Base-by-base conservation (phyloP, 2,329 filamentous ascomycete genomes). In the Hymenoscyphus albidus region DNA sequence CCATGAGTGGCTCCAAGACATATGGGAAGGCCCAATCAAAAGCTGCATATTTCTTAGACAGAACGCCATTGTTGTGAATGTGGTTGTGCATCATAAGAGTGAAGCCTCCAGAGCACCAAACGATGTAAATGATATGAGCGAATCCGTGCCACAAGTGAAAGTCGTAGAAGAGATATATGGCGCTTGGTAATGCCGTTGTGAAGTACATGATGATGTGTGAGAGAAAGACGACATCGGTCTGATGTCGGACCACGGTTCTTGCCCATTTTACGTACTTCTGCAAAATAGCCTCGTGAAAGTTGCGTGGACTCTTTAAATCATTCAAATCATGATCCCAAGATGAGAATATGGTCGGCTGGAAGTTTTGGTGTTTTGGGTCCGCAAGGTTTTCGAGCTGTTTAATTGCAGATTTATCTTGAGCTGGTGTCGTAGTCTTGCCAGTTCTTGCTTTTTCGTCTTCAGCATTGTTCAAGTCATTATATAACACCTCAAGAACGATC, bases 51-150 rank as follows among this genome's bases (percentile, higher is more conserved):
- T 78, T 74, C 70, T 83, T 84, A 31, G 80, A 77, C 42, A 93
- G 77, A 2, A 93, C 80, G 16, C 91, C 91, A 57, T 87, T 83
- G 80, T 87, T 87, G 74, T 94, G 91, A 70, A 94, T 93, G 75
- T 94, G 91, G 73, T 94, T 90, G 72, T 94, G 91, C 83, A 91
- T 90, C 84, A 94, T 86, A 44, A 94, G 80, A 0, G 90, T 94
- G 77, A 92, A 94, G 1, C 87, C 81, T 7, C 90, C 90, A 61
- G 87, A 84, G 72, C 88, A 93, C 74, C 82, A 90, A 40, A 83
- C 77, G 71, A 90, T 86, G 80, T 92, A 86, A 10, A 84, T 72
- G 62, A 82, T 80, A 73, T 94, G 91, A 35, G 87, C 69, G 16
- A 91, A 70, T 10, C 83, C 91, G 75, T 93, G 91, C 44, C 83